Evolutionary conservation across 139 green algal species (phyloP).

Genomic region (Chlamydomonas incerta): DNA sequence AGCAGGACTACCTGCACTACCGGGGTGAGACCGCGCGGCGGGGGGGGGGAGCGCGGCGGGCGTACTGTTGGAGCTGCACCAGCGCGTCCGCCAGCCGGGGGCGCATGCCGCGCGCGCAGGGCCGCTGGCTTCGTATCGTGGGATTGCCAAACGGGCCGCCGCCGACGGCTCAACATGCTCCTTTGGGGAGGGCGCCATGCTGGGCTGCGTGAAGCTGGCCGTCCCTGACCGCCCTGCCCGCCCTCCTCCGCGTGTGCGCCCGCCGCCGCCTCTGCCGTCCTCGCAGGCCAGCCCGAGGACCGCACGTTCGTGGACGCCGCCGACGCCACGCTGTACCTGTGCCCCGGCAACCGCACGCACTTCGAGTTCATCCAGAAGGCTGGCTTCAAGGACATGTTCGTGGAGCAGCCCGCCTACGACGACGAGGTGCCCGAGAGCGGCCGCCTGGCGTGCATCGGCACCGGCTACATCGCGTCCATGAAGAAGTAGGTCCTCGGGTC

Average conservation of each 20-base stretch:
- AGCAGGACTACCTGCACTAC: constrained; percentile 49
- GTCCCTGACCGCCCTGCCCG: too few species aligned
- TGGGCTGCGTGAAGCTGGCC: too few species aligned
- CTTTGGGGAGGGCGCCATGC: too few species aligned
- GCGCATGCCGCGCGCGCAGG: too few species aligned
- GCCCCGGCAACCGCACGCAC: constrained; percentile 57
- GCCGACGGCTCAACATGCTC: too few species aligned
- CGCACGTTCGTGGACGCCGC: constrained; percentile 30
- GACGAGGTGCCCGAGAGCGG: neutral
- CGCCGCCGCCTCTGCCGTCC: too few species aligned
- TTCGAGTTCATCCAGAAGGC: constrained; percentile 43
- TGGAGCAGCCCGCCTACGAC: constrained; percentile 36
- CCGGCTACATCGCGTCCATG: constrained; percentile 35
- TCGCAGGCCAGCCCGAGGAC: constrained; percentile 28
- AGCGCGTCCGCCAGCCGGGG: too few species aligned
- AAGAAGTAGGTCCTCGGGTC: constrained; percentile 51
- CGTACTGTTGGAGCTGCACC: too few species aligned
- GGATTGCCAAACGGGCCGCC: too few species aligned
- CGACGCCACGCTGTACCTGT: constrained; percentile 49
- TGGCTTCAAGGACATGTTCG: constrained; percentile 43
- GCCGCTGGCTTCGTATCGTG: too few species aligned
- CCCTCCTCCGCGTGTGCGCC: too few species aligned
- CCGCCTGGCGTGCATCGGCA: constrained; percentile 42
- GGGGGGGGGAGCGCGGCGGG: too few species aligned
- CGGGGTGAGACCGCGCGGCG: neutral